These are phyloP conservation scores for Tulasnella sp. DNA, from an alignment of 768 basidiomycete species.

Conservation along the genomic window DNA sequence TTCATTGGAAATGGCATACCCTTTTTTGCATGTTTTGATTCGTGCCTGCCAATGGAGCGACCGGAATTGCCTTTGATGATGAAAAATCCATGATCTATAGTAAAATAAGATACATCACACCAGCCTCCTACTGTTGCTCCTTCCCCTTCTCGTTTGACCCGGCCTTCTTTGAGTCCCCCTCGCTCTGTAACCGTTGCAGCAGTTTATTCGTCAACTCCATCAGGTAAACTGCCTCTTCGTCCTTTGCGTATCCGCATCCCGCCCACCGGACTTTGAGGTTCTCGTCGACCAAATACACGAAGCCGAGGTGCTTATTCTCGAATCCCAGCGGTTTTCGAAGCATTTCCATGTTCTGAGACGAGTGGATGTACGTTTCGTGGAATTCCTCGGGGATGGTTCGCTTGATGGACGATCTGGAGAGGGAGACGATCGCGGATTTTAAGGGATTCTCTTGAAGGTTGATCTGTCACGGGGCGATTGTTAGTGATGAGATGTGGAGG, in stretches of 20 bases:
- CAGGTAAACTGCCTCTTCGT: constrained; percentile 65
- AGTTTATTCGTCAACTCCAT: constrained; percentile 67
- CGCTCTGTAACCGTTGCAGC: constrained; percentile 47
- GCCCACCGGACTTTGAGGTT: constrained; percentile 87
- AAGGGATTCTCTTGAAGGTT: constrained; percentile 93
- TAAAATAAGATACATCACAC: not conserved
- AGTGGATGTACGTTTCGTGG: constrained; percentile 72
- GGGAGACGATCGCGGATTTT: constrained; percentile 82
- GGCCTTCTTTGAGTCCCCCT: not conserved
- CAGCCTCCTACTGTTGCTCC: not conserved
- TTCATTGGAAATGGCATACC: not conserved
- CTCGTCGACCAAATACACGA: constrained; percentile 86
- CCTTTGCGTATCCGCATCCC: constrained; percentile 77
- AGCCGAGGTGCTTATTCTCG: constrained; percentile 86
- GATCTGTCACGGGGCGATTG: constrained; percentile 44
- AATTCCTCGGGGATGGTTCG: constrained; percentile 57
- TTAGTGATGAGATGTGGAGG: not conserved
- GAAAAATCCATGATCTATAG: not conserved
- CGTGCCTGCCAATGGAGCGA: not conserved
- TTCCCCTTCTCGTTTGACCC: not conserved
- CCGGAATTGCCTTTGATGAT: not conserved
- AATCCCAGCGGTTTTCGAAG: constrained; percentile 80
- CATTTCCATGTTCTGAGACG: constrained; percentile 81
- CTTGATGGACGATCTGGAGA: constrained; percentile 76
- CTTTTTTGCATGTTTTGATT: not conserved